Evolutionary conservation across 2,329 filamentous ascomycete genomes (phyloP).

Genomic region (Aspergillus fischeri): DNA sequence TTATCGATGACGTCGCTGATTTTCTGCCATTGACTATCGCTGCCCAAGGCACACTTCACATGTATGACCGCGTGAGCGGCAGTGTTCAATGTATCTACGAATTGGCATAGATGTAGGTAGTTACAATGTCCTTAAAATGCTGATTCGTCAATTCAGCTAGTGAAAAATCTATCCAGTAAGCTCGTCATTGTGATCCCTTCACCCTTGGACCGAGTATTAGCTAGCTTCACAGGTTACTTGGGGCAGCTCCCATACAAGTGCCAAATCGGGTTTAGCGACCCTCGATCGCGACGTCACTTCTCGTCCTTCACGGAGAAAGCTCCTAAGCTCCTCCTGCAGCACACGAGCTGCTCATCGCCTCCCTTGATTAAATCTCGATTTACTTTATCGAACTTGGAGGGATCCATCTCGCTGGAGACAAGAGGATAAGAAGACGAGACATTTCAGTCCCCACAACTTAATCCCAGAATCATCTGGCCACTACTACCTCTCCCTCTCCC

Average conservation of each 20-base stretch:
- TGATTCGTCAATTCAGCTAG: not conserved
- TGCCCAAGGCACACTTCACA: not conserved
- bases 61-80: not conserved
- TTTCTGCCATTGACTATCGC: not conserved
- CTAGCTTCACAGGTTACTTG: not conserved
- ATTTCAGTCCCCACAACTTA: not conserved
- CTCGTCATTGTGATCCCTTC: not conserved
- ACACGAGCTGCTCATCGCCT: not conserved
- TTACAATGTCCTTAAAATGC: not conserved
- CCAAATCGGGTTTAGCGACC: not conserved
- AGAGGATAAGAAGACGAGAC: not conserved
- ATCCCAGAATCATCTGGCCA: not conserved
- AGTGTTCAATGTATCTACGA: not conserved
- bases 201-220: not conserved
- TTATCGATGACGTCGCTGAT: slow-evolving; percentile 15
- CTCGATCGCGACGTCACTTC: not conserved
- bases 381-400: not conserved
- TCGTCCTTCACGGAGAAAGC: not conserved
- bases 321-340: not conserved
- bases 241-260: not conserved
- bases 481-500: not conserved
- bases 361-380: not conserved
- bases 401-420: not conserved
- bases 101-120: not conserved
- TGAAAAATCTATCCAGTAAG: not conserved